phyloP scores from a whole-genome alignment of 2,329 filamentous ascomycete genomes.

The Fusarium heterosporum region DNA sequence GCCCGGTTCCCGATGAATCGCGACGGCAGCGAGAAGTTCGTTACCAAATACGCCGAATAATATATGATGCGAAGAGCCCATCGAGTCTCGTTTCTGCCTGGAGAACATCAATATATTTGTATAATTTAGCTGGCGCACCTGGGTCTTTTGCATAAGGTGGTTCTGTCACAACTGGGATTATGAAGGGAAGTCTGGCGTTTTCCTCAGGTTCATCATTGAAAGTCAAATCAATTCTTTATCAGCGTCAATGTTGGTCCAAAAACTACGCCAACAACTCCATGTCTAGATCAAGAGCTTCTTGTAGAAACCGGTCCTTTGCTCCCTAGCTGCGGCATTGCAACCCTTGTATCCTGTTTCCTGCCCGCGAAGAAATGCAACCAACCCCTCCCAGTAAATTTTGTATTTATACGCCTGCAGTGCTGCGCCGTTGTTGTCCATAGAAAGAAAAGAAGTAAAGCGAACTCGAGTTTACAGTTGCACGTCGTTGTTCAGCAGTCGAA shows the following conservation, averaged over 20 bases:
- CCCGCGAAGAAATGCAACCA: slow-evolving; percentile 30
- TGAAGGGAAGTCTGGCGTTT: slow-evolving; percentile 37
- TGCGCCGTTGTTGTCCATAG: slow-evolving; percentile 33
- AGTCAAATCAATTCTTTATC: slow-evolving; percentile 37
- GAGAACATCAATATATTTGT: neutral
- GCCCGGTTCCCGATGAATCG: slow-evolving; percentile 68
- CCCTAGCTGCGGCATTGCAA: slow-evolving; percentile 28
- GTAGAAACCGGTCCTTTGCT: slow-evolving; percentile 34
- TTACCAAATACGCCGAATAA: slow-evolving; percentile 37
- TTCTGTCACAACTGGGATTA: slow-evolving; percentile 17
- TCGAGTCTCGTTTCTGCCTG: neutral
- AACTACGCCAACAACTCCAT: slow-evolving; percentile 44
- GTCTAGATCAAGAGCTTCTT: slow-evolving; percentile 44
- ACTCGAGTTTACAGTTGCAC: slow-evolving; percentile 74
- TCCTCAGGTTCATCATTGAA: slow-evolving; percentile 14
- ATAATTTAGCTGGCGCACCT: slow-evolving; percentile 27
- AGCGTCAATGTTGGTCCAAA: slow-evolving; percentile 41
- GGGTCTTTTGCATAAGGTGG: slow-evolving; percentile 35
- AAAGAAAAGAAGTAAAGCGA: slow-evolving; percentile 6
- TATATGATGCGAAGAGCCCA: neutral
- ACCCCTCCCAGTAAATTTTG: slow-evolving; percentile 36
- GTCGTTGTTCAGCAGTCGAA: slow-evolving; percentile 85
- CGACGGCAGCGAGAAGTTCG: slow-evolving; percentile 57
- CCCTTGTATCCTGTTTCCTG: slow-evolving; percentile 38
- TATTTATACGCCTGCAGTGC: slow-evolving; percentile 44